Percentiles rank a stretch among this genome's conserved stretches.
phyloP scores from a whole-genome alignment of 139 green algal species.

The Chlorella sp. region DNA sequence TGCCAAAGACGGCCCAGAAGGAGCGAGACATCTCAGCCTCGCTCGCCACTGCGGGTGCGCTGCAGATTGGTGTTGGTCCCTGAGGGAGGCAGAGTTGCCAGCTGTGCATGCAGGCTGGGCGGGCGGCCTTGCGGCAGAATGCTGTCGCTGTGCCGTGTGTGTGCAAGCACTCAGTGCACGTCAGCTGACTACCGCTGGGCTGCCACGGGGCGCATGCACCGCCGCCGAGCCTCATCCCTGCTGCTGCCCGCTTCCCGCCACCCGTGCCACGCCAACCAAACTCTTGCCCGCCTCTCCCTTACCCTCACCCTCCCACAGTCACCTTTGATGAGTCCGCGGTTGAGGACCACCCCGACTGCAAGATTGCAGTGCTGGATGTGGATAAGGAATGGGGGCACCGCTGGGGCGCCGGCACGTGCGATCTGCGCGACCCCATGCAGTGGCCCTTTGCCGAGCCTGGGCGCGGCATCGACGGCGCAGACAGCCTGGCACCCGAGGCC shows the following conservation, averaged over 20 bases:
- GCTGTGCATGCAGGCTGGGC: too few species aligned
- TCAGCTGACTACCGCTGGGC: too few species aligned
- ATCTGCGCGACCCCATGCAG: conserved; percentile 17
- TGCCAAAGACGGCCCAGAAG: neutral
- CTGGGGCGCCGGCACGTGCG: conserved; percentile 27
- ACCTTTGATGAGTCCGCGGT: conserved; percentile 18
- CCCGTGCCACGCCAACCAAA: too few species aligned
- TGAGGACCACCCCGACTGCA: conserved; percentile 31
- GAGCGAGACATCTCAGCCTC: conserved; percentile 28
- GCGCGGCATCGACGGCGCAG: conserved; percentile 45
- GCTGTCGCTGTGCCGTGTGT: too few species aligned
- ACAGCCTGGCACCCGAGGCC: conserved; percentile 16
- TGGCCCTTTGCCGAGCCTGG: conserved; percentile 44
- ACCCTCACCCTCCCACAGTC: neutral
- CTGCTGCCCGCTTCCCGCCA: too few species aligned
- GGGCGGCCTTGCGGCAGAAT: too few species aligned
- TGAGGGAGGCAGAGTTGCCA: neutral
- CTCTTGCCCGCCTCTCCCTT: too few species aligned
- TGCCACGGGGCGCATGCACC: too few species aligned
- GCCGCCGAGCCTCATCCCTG: too few species aligned
- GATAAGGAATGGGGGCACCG: conserved; percentile 14
- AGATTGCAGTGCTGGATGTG: conserved; percentile 47
- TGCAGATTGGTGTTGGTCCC: neutral
- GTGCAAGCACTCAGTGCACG: too few species aligned
- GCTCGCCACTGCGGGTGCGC: conserved; percentile 20